Evolutionary conservation across 2,329 filamentous ascomycete species (phyloP), one percentile per base, ranked within the genome.

Genomic region (Penicillium aurantiogriseum): DNA sequence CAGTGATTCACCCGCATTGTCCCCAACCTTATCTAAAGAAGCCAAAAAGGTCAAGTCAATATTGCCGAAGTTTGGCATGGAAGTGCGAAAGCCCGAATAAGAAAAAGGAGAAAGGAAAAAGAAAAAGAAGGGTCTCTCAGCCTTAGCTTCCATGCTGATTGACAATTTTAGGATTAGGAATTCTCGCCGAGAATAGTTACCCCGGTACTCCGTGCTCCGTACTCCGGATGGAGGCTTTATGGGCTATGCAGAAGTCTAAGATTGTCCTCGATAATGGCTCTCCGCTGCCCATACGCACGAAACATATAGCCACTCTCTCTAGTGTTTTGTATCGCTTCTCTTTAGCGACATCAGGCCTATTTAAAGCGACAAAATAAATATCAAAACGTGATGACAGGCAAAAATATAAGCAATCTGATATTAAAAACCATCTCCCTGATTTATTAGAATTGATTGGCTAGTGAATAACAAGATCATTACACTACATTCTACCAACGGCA

Each of bases 1-100:
- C 44, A 49, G 44, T 43, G 52, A 54, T 54, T 47, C 19, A 40
- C 48, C 49, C 35, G 47, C 39, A 39, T 47, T 33, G 31, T 29
- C 36, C 43, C 35, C 21, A 56, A 52, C 54, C 48, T 56, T 56
- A 56, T 51, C 45, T 43, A 23, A 13, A 8, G 35, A 48, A 25
- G 7, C 46, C 39, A 38, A 29, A 43, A 42, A 25, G 21, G 25
- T 35, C 11, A 50, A 44, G 53, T 31, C 39, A 45, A 17, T 39
- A 21, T 51, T 44, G 15, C 53, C 40, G 11, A n/a, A 19, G 13
- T n/a, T 17, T 48, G 21, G 19, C 33, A 33, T 33, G n/a, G 21
- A 31, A 31, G 2, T 13, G 8, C 19, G n/a, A 47, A 45, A 29
- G 19, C 3, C 7, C 19, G 19, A 44, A 15, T 40, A 44, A 15